Evolutionary conservation across 345 rosid species (phyloP), one percentile per base, ranked within the genome.

Genomic region (Linum tenue): DNA sequence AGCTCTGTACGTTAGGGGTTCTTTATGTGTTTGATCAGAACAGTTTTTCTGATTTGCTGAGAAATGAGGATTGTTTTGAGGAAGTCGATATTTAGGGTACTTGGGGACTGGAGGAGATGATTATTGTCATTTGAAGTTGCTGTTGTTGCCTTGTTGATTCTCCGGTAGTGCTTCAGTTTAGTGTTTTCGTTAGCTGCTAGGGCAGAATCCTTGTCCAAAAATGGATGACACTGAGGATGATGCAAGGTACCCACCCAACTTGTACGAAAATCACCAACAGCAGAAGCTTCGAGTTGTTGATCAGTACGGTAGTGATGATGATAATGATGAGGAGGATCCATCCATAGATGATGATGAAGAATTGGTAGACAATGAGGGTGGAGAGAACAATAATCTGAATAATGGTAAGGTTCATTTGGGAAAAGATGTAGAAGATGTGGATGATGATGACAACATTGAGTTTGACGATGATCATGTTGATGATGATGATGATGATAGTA

Each of bases 211-310:
- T 43, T 43, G 50, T 7, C 10, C 50, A 7, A 64, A 82, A 63
- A 94, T 94, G 99, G 97, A 81, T 70, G 88, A 84, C 56, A 77
- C 75, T 36, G 92, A 86, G 74, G 95, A 86, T 62, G 87, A 88
- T 74, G 85, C 81, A 1, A 80, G 91, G 73, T 90, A 83, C 70
- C 83, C 89, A 1, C 78, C 79, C 61, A 85, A 90, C 59, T 67
- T 73, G 1, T 85, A 81, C 72, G 82, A 69, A 16, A 73, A 65
- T 79, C 77, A 75, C 64, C 78, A 69, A 60, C 83, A 69, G 86
- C 87, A 84, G 62, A 94, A 83, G 64, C 90, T 82, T 56, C 89
- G 85, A 22, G 66, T 53, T 48, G 67, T 65, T 39, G 67, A 59
- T 63, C 79, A 67, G 6, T 82, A 79, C 39, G 70, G 62, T 50